Evolutionary conservation across 129 eudicot genomes (phyloP), one percentile per base, ranked within the genome.

Genomic region (Tagetes patula): DNA sequence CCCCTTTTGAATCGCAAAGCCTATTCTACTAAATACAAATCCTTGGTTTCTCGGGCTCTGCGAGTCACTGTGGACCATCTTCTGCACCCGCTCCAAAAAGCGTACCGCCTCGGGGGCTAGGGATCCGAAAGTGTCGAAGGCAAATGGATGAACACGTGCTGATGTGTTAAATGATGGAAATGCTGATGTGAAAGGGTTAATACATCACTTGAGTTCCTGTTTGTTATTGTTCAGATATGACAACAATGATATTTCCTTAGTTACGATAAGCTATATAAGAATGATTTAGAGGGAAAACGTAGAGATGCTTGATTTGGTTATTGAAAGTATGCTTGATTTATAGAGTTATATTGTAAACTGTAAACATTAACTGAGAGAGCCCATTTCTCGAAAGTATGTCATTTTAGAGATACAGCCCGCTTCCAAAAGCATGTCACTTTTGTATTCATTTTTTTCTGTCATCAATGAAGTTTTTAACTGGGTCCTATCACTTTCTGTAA

Each of bases 221-320:
- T 70, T 74, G 55, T 68, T 78, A 73, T 52, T 13, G 30, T 7
- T 43, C 43, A 60, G 2, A 33, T 20, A 10, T 27, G 31, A 30
- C 39, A 69, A n/a, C 39, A 6, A 64, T 38, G 6, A 6, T 64
- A 64, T 38, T 13, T 63, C 32, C 6, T 38, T 13, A 38, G 47
- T 63, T 63, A 63, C 0, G 9, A 7, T 60, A 31, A 33, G 6
- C 14, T 31, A 12, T n/a, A 48, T 11, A 13, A 68, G 53, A 30
- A 47, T 67, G 13, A 33, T 46, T 50, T 55, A 36, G 66, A 11
- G 66, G 66, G 27, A 34, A 42, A 11, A 10, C 9, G 36, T 60
- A 12, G 42, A 36, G 42, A 60, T 60, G 42, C 30, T 33, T 33
- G 37, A 55, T 55, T 10, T 60, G 66, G 36, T 33, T 60, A 34